Percentiles rank a stretch among this genome's conserved stretches.
These are phyloP conservation scores for Trypanosoma conorhini DNA, from an alignment of 208 protist species.

Conservation along the genomic window DNA sequence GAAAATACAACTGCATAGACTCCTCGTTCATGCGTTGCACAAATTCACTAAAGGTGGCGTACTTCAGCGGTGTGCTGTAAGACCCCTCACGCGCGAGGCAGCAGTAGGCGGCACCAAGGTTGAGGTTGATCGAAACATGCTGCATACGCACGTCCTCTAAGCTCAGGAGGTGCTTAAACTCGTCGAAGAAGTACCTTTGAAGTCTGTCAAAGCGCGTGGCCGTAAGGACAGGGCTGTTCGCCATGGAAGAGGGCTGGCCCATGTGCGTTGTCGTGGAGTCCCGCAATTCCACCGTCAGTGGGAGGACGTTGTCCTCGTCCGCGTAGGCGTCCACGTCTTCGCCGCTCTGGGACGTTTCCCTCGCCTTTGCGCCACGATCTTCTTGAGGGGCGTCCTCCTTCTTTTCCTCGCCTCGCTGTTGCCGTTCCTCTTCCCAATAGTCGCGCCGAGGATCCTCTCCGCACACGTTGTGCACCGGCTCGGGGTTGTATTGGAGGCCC, in stretches of 20 bases:
- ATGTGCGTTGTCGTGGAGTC: constrained; percentile 27
- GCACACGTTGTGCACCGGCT: background rate
- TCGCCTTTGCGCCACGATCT: constrained; percentile 8
- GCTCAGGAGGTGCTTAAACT: constrained; percentile 64
- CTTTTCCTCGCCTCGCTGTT: background rate
- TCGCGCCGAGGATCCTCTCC: background rate
- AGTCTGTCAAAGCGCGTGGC: constrained; percentile 61
- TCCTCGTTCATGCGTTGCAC: constrained; percentile 87
- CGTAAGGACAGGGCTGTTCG: constrained; percentile 77
- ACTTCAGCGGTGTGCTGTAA: constrained; percentile 75
- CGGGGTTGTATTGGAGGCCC: background rate
- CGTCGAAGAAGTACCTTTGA: constrained; percentile 68
- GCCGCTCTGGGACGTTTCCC: background rate
- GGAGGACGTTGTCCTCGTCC: constrained; percentile 30
- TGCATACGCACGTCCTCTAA: constrained; percentile 77
- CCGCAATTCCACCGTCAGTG: constrained; percentile 27
- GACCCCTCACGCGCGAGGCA: constrained; percentile 75
- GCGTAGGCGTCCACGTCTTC: constrained; percentile 38
- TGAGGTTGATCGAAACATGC: constrained; percentile 73
- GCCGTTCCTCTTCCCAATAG: background rate
- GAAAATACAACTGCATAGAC: constrained; percentile 88
- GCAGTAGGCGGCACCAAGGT: constrained; percentile 82
- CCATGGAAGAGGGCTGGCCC: constrained; percentile 38
- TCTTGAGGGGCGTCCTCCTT: constrained; percentile 17
- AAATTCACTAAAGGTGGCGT: constrained; percentile 82